Base-by-base conservation (phyloP, 1,284 basidiomycete species). In the Marasmius sp. region DNA sequence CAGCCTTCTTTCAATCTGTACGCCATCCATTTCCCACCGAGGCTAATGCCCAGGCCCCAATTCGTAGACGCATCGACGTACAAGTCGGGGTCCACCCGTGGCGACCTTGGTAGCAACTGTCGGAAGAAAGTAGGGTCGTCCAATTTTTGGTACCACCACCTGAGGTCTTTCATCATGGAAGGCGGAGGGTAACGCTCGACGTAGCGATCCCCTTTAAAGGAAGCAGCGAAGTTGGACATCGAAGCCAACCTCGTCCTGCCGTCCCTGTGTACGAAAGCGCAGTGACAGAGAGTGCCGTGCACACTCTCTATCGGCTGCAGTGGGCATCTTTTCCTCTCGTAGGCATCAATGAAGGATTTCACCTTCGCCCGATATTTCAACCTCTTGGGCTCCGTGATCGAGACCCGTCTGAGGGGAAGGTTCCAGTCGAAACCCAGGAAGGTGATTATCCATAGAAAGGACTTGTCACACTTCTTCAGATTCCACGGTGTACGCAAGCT, bases 41-140 rank as follows among this genome's bases (percentile, higher is more conserved):
- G 65, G 7, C 73, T 57, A 16, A 80, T 60, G 0, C 77, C 76
- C 1, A 80, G 75, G 3, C 79, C 78, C 72, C 72, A 79, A 5
- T 65, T 66, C 0, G 75, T 74, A 0, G 75, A 79, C 0, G 78
- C 73, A 59, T 77, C 10, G 49, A 43, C 11, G n/a, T 12, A 43
- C 3, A 43, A 12, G 6, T 6, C 41, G 2, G 6, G 2, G n/a
- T 43, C 41, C 2, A 12, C 12, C n/a, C 2, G 2, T 6, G 41
- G 41, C 2, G 3, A 2, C n/a, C 6, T 43, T 12, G 41, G 41
- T 2, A 2, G 2, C 3, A 43, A 6, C 6, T 43, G 41, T 3
- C 41, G 41, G 6, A 3, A 43, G n/a, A 43, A 43, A 3, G 6
- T 3, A n/a, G 41, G 11, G 41, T 43, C 41, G 2, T 3, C 11